Conservation (phyloP, 1,139 yeast species). For the Pneumocystis carinii region DNA sequence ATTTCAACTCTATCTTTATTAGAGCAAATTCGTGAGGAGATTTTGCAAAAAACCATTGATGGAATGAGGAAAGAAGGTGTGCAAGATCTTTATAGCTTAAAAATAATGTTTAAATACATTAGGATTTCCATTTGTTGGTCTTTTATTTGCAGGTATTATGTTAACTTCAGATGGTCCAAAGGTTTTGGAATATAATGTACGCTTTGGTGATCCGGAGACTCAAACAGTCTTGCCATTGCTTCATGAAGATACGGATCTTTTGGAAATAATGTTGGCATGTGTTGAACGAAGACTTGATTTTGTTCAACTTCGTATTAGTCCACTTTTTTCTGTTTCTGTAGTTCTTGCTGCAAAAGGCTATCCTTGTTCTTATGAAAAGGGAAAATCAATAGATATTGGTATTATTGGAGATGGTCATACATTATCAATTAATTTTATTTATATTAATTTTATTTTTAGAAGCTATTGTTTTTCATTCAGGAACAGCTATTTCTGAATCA, state of each 20-base stretch:
- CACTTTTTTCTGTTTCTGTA: constrained; percentile 71
- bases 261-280: constrained; percentile 82
- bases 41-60: constrained; percentile 81
- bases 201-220: constrained; percentile 99
- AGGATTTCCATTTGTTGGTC: constrained; percentile 83
- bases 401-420: constrained; percentile 19
- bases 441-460: constrained; percentile 25
- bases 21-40: constrained; percentile 49
- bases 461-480: constrained; percentile 84
- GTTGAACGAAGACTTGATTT: constrained; percentile 91
- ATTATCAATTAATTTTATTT: constrained; percentile 23
- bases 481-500: constrained; percentile 43
- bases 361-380: constrained; percentile 75
- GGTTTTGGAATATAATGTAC: constrained; percentile 89
- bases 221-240: constrained; percentile 87
- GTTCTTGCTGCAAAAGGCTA: constrained; percentile 96
- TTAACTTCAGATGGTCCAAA: constrained; percentile 73
- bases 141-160: constrained; percentile 93
- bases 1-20: constrained; percentile 60
- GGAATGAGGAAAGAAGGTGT: constrained; percentile 83
- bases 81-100: neutral
- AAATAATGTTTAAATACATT: neutral
- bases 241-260: constrained; percentile 70
- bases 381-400: constrained; percentile 61
- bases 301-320: constrained; percentile 47